Evolutionary conservation across 768 basidiomycete species (phyloP).

Genomic region (Dendrothele bispora): DNA sequence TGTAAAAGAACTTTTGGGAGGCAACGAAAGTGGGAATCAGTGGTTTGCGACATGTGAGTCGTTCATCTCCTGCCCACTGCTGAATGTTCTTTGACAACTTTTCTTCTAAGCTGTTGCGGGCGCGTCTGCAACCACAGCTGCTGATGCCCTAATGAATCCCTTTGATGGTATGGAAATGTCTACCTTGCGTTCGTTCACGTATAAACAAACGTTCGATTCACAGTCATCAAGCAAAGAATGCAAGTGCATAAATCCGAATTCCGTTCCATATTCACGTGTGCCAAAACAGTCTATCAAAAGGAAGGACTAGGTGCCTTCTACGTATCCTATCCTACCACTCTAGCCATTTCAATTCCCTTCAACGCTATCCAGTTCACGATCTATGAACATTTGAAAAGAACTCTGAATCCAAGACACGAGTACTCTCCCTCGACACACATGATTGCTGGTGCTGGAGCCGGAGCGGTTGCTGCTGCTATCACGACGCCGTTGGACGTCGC

Average conservation of each 20-base stretch:
- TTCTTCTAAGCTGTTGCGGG: slow-evolving; percentile 76
- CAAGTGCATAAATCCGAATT: slow-evolving; percentile 94
- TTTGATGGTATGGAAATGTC: slow-evolving; percentile 94
- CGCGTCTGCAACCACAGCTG: slow-evolving; percentile 90
- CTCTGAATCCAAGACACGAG: slow-evolving; percentile 80
- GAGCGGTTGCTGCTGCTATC: slow-evolving; percentile 91
- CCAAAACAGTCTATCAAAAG: slow-evolving; percentile 75
- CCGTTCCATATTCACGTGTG: slow-evolving; percentile 84
- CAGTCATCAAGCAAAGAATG: slow-evolving; percentile 99
- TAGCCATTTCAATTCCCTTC: slow-evolving; percentile 96
- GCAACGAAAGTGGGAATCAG: slow-evolving; percentile 78
- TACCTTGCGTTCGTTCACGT: no score
- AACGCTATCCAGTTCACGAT: slow-evolving; percentile 97
- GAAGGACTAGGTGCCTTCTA: slow-evolving; percentile 95
- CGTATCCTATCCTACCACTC: slow-evolving; percentile 96
- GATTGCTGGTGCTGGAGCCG: slow-evolving; percentile 87
- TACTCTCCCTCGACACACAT: slow-evolving; percentile 97
- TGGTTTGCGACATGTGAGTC: slow-evolving; percentile 86
- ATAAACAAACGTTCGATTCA: no score
- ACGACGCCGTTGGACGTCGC: slow-evolving; percentile 97
- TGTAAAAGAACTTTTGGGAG: slow-evolving; percentile 90
- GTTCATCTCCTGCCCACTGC: slow-evolving; percentile 1
- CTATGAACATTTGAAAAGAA: slow-evolving; percentile 88
- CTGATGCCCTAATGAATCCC: slow-evolving; percentile 98
- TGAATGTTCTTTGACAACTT: slow-evolving; percentile 9